Percentiles rank a stretch among this genome's conserved stretches.
Conservation (phyloP, 1,284 basidiomycete species). For the Agroathelia rolfsii region DNA sequence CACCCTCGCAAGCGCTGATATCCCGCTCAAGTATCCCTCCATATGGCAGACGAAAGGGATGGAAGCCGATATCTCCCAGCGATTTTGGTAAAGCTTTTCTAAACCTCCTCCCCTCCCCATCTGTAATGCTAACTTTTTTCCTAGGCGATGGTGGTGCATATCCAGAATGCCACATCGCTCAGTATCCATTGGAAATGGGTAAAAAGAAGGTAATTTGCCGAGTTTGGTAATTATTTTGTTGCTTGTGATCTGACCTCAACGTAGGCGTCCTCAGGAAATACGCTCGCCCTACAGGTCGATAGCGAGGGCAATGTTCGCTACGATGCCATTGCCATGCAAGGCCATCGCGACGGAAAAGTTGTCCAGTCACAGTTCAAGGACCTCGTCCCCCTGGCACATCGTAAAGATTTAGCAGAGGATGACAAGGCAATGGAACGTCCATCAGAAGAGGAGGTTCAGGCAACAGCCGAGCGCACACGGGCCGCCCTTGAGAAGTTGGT, state of each 20-base stretch:
- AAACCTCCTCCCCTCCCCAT: not conserved
- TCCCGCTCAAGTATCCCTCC: constrained; percentile 54
- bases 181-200: constrained; percentile 94
- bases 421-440: constrained; percentile 81
- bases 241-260: constrained; percentile 2
- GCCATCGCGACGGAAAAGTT: constrained; percentile 75
- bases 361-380: constrained; percentile 97
- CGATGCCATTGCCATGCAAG: constrained; percentile 94
- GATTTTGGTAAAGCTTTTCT: constrained; percentile 65
- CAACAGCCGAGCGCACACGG: constrained; percentile 84
- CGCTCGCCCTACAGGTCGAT: constrained; percentile 93
- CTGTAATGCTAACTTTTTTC: constrained; percentile 8
- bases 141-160: constrained; percentile 90
- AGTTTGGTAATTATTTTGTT: constrained; percentile 2
- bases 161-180: constrained; percentile 95
- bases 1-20: constrained; percentile 34
- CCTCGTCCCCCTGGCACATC: constrained; percentile 84
- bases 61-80: constrained; percentile 75
- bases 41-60: constrained; percentile 79
- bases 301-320: constrained; percentile 94
- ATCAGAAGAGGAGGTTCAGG: constrained; percentile 81
- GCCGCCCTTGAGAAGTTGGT: constrained; percentile 90
- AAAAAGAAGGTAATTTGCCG: constrained; percentile 70
- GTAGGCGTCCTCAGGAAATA: constrained; percentile 85
- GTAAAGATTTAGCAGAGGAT: constrained; percentile 78